Evolutionary conservation across 2,329 filamentous ascomycete species (phyloP), one percentile per base, ranked within the genome.

Genomic region (Dactylellina haptotyla): DNA sequence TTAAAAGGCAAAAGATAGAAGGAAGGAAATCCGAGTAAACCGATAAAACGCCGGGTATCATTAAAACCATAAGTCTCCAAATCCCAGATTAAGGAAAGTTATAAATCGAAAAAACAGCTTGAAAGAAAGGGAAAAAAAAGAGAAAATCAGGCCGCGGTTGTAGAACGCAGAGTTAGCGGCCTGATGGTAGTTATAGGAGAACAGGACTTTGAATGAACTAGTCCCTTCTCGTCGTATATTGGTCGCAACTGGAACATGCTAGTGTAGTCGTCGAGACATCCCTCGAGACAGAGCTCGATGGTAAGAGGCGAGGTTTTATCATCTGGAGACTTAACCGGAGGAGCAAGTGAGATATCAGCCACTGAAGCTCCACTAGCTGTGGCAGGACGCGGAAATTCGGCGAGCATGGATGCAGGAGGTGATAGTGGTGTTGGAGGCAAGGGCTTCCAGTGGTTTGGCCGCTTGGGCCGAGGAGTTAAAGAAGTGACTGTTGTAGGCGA

Each of bases 1-100:
- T 23, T 34, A 32, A 56, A 65, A 65, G 26, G 16, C n/a, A 48
- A 65, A 41, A 39, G 9, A 23, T 5, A 58, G 18, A 43, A 6
- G 26, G 26, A 39, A 50, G 20, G 26, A 25, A 16, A 41, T 37
- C 16, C 23, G 8, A 8, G 23, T 32, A 41, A 53, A 30, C 34
- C 48, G 32, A 48, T 39, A 62, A 66, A 48, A 73, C 69, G 61
- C 69, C 69, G 69, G 69, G 69, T 73, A 73, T 73, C 69, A 73
- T 73, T 73, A 73, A 66, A 66, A 63, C 10, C 48, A 16, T 9
- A 48, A 61, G 12, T 34, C 23, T 28, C 50, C 14, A 50, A 61
- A 50, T 34, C 30, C 12, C 20, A 41, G 25, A 14, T 37, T 12
- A 54, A 63, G 12, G 50, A 45, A 51, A 63, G 32, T 23, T 34